Evolutionary conservation across 805 yeast genomes (phyloP).

Genomic region (Monosporozyma servazzii): DNA sequence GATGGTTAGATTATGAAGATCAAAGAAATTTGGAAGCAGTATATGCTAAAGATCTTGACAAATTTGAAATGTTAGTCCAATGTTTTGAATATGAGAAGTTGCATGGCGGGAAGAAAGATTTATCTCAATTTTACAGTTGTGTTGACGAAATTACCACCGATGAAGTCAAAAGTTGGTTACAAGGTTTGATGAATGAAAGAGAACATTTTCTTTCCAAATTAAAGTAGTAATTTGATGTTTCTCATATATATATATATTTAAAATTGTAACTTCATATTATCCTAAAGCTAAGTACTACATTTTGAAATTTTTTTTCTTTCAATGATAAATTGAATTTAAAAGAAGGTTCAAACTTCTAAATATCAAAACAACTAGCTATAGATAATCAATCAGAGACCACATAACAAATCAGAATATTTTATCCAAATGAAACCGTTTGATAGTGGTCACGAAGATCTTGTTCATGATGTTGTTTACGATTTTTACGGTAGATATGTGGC

Average conservation of each 20-base stretch:
- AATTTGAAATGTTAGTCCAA: conserved; percentile 77
- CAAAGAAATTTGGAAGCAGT: conserved; percentile 73
- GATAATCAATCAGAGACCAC: not conserved
- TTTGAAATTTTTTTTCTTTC: not conserved
- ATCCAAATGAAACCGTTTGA: conserved; percentile 57
- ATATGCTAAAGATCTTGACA: conserved; percentile 89
- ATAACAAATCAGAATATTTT: not conserved
- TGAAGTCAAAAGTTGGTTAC: conserved; percentile 63
- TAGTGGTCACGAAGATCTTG: conserved; percentile 87
- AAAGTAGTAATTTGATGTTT: not conserved
- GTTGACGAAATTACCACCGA: conserved; percentile 53
- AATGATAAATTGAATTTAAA: not conserved
- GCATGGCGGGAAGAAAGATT: conserved; percentile 44
- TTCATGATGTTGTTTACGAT: conserved; percentile 85
- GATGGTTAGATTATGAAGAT: conserved; percentile 88
- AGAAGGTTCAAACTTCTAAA: not conserved
- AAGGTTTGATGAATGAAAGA: conserved; percentile 44
- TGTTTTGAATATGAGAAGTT: conserved; percentile 76
- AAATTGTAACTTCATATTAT: not conserved
- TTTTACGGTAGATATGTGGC: conserved; percentile 89
- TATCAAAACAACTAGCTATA: not conserved
- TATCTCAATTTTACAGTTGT: conserved; percentile 63
- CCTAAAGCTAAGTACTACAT: not conserved
- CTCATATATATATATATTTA: not conserved
- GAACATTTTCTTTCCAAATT: conserved; percentile 5